Conservation (phyloP, 179 eudicot species). For the Patellifolia procumbens region DNA sequence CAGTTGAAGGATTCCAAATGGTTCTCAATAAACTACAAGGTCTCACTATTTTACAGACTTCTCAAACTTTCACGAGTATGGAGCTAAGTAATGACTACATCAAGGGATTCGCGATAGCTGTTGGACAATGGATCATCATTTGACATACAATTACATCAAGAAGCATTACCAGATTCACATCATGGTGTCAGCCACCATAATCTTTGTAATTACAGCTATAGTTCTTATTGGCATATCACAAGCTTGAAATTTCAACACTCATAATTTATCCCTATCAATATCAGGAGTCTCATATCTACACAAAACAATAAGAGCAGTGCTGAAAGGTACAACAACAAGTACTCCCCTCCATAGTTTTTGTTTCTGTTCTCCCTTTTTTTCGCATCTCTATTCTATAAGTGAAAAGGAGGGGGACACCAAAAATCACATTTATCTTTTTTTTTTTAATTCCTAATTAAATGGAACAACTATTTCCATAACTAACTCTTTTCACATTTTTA, state of each 20-base stretch:
- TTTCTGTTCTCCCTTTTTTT: no score
- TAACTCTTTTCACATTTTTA: no score
- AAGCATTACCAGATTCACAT: neutral
- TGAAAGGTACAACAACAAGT: neutral
- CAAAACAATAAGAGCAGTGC: neutral
- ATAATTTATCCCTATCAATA: neutral
- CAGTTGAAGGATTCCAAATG: neutral
- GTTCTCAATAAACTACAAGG: neutral
- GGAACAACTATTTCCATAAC: no score
- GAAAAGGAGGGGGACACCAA: no score
- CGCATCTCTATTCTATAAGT: no score
- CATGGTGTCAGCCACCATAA: neutral
- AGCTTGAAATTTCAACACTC: neutral
- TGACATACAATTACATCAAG: neutral
- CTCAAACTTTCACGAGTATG: neutral
- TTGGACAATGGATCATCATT: neutral
- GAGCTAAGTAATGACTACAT: neutral
- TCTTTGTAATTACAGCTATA: neutral
- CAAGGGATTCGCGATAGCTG: neutral
- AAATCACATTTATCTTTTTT: no score
- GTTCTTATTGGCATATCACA: neutral
- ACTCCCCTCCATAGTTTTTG: neutral
- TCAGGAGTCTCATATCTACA: neutral
- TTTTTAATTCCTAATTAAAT: no score
- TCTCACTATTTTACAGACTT: neutral